A percentile compares a stretch with the other conserved stretches of the same genome.
Conservation (phyloP, 768 basidiomycete species). For the Lanmaoa rubissima region DNA sequence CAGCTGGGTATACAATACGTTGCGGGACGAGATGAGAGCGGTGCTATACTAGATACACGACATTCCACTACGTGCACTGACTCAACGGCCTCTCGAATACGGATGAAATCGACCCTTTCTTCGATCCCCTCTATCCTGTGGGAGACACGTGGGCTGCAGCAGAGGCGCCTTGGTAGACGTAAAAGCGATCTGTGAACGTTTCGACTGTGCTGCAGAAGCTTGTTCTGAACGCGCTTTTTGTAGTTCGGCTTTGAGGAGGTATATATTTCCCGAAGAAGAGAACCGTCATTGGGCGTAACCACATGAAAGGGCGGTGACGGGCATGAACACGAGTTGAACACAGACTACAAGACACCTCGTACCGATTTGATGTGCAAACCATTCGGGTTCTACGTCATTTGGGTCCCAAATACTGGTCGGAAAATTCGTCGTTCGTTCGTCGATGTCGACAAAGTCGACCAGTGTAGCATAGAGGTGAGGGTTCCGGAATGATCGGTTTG, state of each 20-base stretch:
- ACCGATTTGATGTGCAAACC: conserved; percentile 82
- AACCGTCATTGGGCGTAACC: conserved; percentile 1
- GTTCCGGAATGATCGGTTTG: conserved; percentile 90
- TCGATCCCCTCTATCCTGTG: conserved; percentile 18
- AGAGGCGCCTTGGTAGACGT: conserved; percentile 32
- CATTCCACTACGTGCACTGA: not conserved
- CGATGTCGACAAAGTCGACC: conserved; percentile 90
- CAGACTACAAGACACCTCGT: conserved; percentile 30
- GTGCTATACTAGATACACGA: conserved; percentile 15
- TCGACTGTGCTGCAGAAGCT: conserved; percentile 50
- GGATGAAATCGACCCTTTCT: conserved; percentile 30
- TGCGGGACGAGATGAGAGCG: conserved; percentile 4
- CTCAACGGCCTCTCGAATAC: conserved; percentile 26
- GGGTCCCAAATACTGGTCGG: conserved; percentile 74
- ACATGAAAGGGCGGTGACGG: conserved; percentile 11
- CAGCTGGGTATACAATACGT: not conserved
- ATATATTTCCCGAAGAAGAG: conserved; percentile 2
- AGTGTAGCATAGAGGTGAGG: conserved; percentile 95
- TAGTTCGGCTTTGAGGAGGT: conserved; percentile 47
- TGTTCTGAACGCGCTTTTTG: conserved; percentile 68
- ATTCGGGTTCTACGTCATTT: conserved; percentile 56
- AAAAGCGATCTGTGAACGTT: conserved; percentile 65
- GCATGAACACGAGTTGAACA: conserved; percentile 28
- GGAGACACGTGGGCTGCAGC: conserved; percentile 6
- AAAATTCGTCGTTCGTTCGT: conserved; percentile 86